Evolutionary conservation across 2,329 filamentous ascomycete genomes (phyloP).

Genomic region (Xenoacremonium recifei): DNA sequence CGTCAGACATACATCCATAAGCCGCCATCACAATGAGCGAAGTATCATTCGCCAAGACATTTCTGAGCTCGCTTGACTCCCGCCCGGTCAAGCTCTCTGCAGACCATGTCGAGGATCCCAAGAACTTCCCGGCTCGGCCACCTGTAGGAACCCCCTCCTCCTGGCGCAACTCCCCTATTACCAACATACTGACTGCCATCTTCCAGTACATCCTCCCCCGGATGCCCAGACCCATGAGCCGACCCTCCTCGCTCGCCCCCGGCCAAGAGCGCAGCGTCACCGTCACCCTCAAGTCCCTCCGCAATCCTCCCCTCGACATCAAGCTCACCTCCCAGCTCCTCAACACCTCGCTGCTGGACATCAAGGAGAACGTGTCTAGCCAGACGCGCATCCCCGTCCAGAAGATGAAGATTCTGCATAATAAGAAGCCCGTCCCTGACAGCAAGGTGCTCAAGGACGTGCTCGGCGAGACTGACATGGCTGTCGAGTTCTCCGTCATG

Average conservation of each 20-base stretch:
- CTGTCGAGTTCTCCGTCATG: conserved; percentile 82
- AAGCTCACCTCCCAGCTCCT: conserved; percentile 61
- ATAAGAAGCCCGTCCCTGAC: conserved; percentile 82
- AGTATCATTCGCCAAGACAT: conserved; percentile 78
- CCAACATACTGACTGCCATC: conserved; percentile 1
- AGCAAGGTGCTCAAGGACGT: conserved; percentile 76
- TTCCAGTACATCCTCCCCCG: conserved; percentile 69
- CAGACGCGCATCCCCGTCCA: conserved; percentile 64
- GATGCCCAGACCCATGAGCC: conserved; percentile 57
- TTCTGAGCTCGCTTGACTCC: conserved; percentile 76
- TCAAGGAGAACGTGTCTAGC: conserved; percentile 68
- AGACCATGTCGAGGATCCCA: conserved; percentile 87
- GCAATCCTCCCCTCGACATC: conserved; percentile 70
- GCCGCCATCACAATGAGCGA: conserved; percentile 70
- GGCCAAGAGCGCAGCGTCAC: conserved; percentile 52
- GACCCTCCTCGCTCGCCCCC: conserved; percentile 47
- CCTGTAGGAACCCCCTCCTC: conserved; percentile 55
- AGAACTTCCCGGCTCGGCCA: conserved; percentile 70
- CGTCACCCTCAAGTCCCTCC: conserved; percentile 71
- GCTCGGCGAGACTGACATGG: conserved; percentile 47
- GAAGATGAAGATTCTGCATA: conserved; percentile 82
- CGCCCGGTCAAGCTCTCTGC: conserved; percentile 78
- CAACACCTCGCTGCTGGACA: conserved; percentile 72
- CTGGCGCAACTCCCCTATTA: conserved; percentile 4
- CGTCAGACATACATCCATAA: no score